These are phyloP conservation scores for Leishmania mexicana DNA, from an alignment of 208 protist genomes.

Conservation along the genomic window DNA sequence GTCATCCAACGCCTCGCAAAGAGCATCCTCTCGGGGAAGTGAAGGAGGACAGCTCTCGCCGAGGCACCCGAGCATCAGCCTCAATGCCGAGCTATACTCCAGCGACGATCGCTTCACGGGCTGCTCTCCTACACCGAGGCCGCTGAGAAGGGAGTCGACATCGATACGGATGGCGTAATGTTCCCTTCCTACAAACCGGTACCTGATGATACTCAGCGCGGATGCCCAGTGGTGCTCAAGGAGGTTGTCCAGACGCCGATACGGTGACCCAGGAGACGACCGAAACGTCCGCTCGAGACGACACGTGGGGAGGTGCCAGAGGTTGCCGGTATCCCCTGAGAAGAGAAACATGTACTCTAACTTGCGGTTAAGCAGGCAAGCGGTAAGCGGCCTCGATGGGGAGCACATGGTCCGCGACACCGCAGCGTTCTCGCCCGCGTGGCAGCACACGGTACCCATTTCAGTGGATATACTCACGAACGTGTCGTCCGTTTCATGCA, in stretches of 20 bases:
- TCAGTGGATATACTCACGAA: constrained; percentile 66
- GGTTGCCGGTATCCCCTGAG: constrained; percentile 51
- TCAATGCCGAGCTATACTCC: constrained; percentile 23
- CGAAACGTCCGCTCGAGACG: constrained; percentile 66
- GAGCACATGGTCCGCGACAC: constrained; percentile 58
- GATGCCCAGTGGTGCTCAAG: constrained; percentile 38
- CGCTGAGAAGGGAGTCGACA: constrained; percentile 30
- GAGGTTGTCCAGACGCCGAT: constrained; percentile 25
- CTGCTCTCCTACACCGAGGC: constrained; percentile 9
- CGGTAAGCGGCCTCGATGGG: constrained; percentile 67
- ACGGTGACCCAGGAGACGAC: constrained; percentile 1
- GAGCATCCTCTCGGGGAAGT: constrained; percentile 9
- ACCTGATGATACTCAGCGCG: constrained; percentile 20
- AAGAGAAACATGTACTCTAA: constrained; percentile 63
- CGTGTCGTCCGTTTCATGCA: constrained; percentile 39
- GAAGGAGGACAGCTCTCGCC: constrained; percentile 19
- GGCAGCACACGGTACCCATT: constrained; percentile 69
- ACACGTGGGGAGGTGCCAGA: constrained; percentile 85
- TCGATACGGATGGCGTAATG: constrained; percentile 37
- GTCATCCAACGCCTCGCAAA: constrained; percentile 24
- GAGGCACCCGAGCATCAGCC: constrained; percentile 25
- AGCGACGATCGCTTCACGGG: not conserved
- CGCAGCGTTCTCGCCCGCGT: constrained; percentile 46
- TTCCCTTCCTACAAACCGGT: constrained; percentile 25
- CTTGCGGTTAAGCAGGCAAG: constrained; percentile 48